Evolutionary conservation across 345 rosid species (phyloP), one percentile per base, ranked within the genome.

Genomic region (Melastoma malabathricum): DNA sequence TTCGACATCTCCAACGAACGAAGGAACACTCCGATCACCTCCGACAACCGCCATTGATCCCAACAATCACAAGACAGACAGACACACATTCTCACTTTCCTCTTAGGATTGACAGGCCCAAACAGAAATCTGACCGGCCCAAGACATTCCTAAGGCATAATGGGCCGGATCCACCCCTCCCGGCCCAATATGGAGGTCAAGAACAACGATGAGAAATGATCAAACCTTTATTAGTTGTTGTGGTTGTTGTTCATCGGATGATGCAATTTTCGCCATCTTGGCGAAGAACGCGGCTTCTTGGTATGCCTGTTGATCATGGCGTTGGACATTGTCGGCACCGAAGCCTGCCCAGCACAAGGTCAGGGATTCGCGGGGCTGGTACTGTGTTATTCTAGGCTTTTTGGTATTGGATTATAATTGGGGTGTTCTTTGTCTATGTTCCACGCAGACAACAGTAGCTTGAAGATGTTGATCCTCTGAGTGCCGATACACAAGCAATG

Each of bases 401-500:
- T 48, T 14, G 15, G 16, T 47, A 18, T 3, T 23, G 7, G 3
- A 12, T 18, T 2, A 48, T n/a, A 5, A 43, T 17, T 0, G 16
- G 50, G 0, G 16, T 8, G 49, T 20, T 27, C 3, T 52, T 5
- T 20, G 15, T 46, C 15, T 9, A 27, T 12, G 10, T 34, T 10
- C 16, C 18, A 23, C 0, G 25, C 74, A 89, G 95, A 89, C 64
- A 66, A n/a, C n/a, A 81, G 72, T 64, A 94, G 86, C 60, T 60
- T 76, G 66, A 83, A 67, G 71, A 43, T 72, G 68, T 78, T 72
- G 94, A 71, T 86, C 34, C 78, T 83, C 29, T n/a, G 92, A 80
- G 64, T 90, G 96, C 25, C 74, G 86, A 74, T 81, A 86, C 31
- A 94, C 96, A 15, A 90, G 94, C 60, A 19, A 57, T 18, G 49